A percentile compares a stretch with the other conserved stretches of the same genome.
phyloP scores from a whole-genome alignment of 768 basidiomycete species.

The Mycena crocata region DNA sequence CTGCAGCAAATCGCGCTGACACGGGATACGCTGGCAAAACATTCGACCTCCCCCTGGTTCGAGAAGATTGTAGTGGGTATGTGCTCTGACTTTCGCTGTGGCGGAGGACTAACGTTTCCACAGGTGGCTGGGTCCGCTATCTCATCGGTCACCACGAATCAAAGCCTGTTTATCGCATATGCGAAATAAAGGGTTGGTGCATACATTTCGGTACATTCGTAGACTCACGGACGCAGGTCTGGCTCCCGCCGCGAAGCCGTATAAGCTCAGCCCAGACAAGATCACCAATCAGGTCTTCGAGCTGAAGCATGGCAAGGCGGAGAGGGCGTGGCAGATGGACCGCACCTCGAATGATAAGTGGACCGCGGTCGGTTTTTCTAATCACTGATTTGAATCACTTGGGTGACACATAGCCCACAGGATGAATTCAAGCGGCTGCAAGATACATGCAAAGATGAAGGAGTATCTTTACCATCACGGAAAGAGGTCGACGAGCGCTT shows the following conservation, averaged over 20 bases:
- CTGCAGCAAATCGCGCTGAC: slow-evolving; percentile 73
- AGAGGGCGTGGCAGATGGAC: slow-evolving; percentile 79
- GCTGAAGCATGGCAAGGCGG: slow-evolving; percentile 80
- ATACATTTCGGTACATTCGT: no score
- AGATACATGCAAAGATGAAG: slow-evolving; percentile 57
- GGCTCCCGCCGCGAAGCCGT: slow-evolving; percentile 66
- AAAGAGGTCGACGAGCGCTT: slow-evolving; percentile 73
- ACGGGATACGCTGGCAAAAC: slow-evolving; percentile 76
- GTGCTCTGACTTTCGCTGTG: background rate
- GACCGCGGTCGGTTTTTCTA: slow-evolving; percentile 61
- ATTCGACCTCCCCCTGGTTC: slow-evolving; percentile 86
- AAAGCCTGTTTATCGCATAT: slow-evolving; percentile 81
- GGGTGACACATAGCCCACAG: slow-evolving; percentile 49
- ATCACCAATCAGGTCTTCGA: slow-evolving; percentile 74
- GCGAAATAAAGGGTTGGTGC: slow-evolving; percentile 79
- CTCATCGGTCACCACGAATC: slow-evolving; percentile 74
- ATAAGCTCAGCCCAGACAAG: slow-evolving; percentile 63
- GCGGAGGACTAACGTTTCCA: slow-evolving; percentile 16
- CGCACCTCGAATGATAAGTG: slow-evolving; percentile 85
- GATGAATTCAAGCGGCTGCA: slow-evolving; percentile 69
- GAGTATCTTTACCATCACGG: slow-evolving; percentile 77
- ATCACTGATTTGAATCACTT: background rate
- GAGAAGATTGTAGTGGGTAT: slow-evolving; percentile 72
- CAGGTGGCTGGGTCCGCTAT: slow-evolving; percentile 90
- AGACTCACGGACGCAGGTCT: slow-evolving; percentile 26